Percentiles rank a stretch among this genome's conserved stretches.
Evolutionary conservation across 192 early-diverging fungal species (phyloP).

Genomic region (Phlyctochytrium planicorne): DNA sequence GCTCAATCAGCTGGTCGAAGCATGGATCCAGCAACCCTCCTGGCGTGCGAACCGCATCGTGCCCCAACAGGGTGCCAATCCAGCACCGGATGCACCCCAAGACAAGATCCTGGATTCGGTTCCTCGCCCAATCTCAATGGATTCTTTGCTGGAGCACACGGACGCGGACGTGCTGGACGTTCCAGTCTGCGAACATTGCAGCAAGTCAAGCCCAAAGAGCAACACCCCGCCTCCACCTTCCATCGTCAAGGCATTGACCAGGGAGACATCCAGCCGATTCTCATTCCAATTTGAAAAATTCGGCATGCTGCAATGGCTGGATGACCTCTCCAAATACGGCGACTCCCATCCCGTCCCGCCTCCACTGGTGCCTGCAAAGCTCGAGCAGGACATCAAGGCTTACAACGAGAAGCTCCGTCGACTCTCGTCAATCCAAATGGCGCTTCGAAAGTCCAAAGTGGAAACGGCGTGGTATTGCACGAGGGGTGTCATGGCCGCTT

Average conservation of each 20-base stretch:
- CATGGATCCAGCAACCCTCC: not conserved
- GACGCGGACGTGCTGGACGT: too few species aligned
- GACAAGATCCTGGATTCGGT: too few species aligned
- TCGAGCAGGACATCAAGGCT: not conserved
- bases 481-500: not conserved
- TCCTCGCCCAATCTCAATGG: too few species aligned
- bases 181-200: too few species aligned
- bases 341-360: not conserved
- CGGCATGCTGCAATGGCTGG: not conserved
- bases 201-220: too few species aligned
- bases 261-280: not conserved
- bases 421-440: not conserved
- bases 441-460: not conserved
- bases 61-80: not conserved
- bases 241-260: not conserved
- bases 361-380: not conserved
- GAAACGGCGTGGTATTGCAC: slow-evolving; percentile 2
- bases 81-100: too few species aligned
- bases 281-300: not conserved
- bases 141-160: too few species aligned
- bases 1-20: not conserved
- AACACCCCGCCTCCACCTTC: too few species aligned
- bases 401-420: not conserved
- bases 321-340: not conserved
- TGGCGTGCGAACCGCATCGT: not conserved